phyloP scores from a whole-genome alignment of 1,284 basidiomycete genomes.

The Anthracocystis setariae region DNA sequence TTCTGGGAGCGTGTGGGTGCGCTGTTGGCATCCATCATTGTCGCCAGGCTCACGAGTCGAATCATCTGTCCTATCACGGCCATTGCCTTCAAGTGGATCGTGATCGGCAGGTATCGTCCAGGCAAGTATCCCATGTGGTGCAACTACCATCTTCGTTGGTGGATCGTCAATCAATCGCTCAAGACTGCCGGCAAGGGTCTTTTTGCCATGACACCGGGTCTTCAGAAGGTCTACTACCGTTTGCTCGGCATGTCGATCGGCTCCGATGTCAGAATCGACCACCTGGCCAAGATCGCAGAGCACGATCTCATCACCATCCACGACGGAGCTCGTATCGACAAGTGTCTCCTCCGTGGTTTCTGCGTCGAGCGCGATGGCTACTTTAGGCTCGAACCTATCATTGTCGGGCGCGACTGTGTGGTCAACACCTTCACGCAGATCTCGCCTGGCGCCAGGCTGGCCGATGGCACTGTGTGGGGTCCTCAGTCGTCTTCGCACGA shows the following conservation, averaged over 20 bases:
- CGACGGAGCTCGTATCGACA: constrained; percentile 66
- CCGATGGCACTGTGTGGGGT: constrained; percentile 67
- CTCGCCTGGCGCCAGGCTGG: constrained; percentile 65
- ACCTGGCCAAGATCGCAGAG: constrained; percentile 62
- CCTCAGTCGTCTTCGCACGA: constrained; percentile 67
- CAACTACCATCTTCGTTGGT: constrained; percentile 68
- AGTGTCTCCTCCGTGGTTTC: constrained; percentile 66
- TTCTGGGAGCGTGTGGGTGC: constrained; percentile 67
- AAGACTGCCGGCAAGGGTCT: constrained; percentile 65
- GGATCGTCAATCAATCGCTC: constrained; percentile 68
- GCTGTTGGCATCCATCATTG: constrained; percentile 62
- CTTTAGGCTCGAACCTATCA: constrained; percentile 67
- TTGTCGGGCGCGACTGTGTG: constrained; percentile 67
- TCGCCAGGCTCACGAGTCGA: constrained; percentile 65
- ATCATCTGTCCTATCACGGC: constrained; percentile 67
- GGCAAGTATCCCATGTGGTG: constrained; percentile 68
- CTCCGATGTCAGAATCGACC: constrained; percentile 63
- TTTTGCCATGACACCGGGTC: constrained; percentile 61
- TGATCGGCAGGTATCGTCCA: constrained; percentile 66
- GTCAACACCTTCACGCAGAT: constrained; percentile 68
- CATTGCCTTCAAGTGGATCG: constrained; percentile 68
- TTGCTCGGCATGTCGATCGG: constrained; percentile 67
- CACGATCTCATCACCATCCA: constrained; percentile 67
- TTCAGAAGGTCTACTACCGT: constrained; percentile 65
- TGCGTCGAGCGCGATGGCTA: constrained; percentile 67